A percentile compares a stretch with the other conserved stretches of the same genome.
These are phyloP conservation scores for Aspergillus homomorphus DNA, from an alignment of 495 filamentous ascomycete genomes.

Conservation along the genomic window DNA sequence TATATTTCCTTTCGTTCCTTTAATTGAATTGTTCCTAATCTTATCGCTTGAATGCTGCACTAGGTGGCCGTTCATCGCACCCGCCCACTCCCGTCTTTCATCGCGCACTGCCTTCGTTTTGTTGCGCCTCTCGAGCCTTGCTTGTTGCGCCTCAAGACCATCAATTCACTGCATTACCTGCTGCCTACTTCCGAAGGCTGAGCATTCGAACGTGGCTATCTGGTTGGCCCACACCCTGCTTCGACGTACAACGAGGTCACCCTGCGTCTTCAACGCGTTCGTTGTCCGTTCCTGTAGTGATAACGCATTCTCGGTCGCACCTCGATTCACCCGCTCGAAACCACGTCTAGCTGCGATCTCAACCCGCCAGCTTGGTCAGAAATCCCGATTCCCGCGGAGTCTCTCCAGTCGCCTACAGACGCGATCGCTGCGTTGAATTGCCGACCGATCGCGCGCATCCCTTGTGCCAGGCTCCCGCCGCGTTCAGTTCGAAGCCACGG, in stretches of 20 bases:
- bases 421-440: constrained; percentile 5
- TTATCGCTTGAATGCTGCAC: not conserved
- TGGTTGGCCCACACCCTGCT: constrained; percentile 23
- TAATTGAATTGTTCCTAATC: constrained; percentile 10
- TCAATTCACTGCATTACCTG: constrained; percentile 3
- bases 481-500: constrained; percentile 15
- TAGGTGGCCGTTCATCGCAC: not conserved
- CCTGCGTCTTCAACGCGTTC: constrained; percentile 25
- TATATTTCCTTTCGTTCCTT: constrained; percentile 8
- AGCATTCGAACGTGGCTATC: not conserved
- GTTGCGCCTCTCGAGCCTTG: not conserved
- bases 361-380: not conserved
- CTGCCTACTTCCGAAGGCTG: constrained; percentile 13
- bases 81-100: not conserved
- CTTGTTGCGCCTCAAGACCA: constrained; percentile 14
- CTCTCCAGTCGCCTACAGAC: constrained; percentile 10
- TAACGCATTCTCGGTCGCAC: constrained; percentile 10
- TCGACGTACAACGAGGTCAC: constrained; percentile 19
- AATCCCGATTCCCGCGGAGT: constrained; percentile 2
- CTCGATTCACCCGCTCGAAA: not conserved
- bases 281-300: constrained; percentile 16
- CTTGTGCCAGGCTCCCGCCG: not conserved
- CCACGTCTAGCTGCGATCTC: not conserved
- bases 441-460: constrained; percentile 14
- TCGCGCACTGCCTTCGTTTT: not conserved